phyloP scores from a whole-genome alignment of 1,284 basidiomycete genomes.

The Fomitopsis betulina region DNA sequence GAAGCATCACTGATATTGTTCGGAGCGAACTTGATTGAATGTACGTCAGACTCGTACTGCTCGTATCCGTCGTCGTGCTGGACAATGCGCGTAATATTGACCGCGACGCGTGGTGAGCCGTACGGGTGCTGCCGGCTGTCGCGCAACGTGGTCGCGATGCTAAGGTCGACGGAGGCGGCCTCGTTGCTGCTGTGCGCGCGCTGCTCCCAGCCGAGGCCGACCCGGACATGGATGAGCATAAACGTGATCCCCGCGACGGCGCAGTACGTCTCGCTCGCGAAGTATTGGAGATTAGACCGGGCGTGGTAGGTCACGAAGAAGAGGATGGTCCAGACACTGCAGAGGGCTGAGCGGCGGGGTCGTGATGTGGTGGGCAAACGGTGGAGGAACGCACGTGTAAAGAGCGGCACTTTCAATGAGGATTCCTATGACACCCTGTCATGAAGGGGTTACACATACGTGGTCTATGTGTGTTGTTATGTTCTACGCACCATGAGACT shows the following conservation, averaged over 20 bases:
- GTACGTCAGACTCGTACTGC: not conserved
- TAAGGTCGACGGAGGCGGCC: not conserved
- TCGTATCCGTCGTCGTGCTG: not conserved
- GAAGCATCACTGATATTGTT: not conserved
- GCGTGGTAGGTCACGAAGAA: not conserved
- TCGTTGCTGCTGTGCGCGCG: not conserved
- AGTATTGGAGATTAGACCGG: slow-evolving; percentile 1
- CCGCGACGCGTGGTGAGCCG: not conserved
- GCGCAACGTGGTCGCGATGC: not conserved
- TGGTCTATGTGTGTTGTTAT: not conserved
- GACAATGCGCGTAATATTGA: slow-evolving; percentile 3
- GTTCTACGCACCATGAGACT: not conserved
- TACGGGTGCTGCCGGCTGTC: not conserved
- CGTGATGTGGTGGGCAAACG: not conserved
- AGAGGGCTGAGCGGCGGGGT: not conserved
- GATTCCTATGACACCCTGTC: not conserved
- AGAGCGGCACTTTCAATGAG: slow-evolving; percentile 2
- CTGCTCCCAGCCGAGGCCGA: slow-evolving; percentile 1
- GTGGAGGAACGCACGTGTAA: not conserved
- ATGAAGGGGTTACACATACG: not conserved
- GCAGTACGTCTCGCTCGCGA: slow-evolving; percentile 1
- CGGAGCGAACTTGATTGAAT: not conserved
- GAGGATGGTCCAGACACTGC: not conserved
- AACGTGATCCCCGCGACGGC: not conserved
- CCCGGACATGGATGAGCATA: slow-evolving; percentile 1